phyloP scores from a whole-genome alignment of 129 eudicot genomes.

The Heracleum sosnowskyi region DNA sequence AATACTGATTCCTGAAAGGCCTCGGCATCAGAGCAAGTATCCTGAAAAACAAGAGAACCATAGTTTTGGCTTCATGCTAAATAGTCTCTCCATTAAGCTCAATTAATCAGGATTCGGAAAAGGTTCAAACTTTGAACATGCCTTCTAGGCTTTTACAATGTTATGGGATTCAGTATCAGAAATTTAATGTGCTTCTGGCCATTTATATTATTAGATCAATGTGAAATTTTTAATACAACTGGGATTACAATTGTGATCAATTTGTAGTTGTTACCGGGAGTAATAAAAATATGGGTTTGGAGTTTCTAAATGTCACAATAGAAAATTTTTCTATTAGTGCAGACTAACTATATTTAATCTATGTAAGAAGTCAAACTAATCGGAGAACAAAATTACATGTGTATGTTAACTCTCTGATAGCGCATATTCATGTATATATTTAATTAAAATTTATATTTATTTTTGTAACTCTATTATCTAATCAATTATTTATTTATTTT shows the following conservation, averaged over 20 bases:
- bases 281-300: too few species aligned
- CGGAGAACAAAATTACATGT: too few species aligned
- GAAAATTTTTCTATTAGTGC: too few species aligned
- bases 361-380: too few species aligned
- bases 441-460: too few species aligned
- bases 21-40: not conserved
- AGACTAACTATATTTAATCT: too few species aligned
- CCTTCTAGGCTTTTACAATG: not conserved
- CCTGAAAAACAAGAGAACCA: not conserved
- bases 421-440: too few species aligned
- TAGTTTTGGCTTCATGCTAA: not conserved
- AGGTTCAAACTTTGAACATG: not conserved
- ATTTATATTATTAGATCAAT: not conserved
- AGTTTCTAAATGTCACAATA: too few species aligned
- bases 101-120: not conserved
- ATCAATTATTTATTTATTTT: too few species aligned
- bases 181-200: not conserved
- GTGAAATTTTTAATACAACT: not conserved
- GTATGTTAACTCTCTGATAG: too few species aligned
- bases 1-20: not conserved
- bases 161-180: not conserved
- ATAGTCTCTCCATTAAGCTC: not conserved
- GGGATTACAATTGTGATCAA: not conserved
- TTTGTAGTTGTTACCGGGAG: not conserved
- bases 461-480: too few species aligned